These are phyloP conservation scores for Xylariaceae sp. DNA, from an alignment of 2,329 filamentous ascomycete genomes.

Conservation along the genomic window DNA sequence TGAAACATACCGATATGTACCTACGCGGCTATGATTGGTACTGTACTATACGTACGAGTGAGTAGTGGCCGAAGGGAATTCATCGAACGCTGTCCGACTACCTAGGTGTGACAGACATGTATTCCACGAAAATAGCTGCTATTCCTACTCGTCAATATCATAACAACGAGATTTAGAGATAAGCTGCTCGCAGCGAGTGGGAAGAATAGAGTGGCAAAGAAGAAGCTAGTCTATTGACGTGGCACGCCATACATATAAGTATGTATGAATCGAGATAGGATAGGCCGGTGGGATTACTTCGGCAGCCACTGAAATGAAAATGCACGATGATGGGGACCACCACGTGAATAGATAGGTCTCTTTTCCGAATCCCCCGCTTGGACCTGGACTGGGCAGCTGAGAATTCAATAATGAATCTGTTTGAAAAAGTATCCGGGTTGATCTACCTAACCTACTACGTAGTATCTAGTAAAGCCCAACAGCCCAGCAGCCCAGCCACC, in stretches of 20 bases:
- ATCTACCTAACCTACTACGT: too few species aligned
- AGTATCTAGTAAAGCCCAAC: too few species aligned
- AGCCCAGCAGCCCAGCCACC: conserved; percentile 9
- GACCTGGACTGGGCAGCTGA: too few species aligned
- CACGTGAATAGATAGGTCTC: background rate
- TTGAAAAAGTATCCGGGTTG: too few species aligned
- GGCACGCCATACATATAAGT: conserved; percentile 13
- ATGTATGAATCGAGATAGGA: conserved; percentile 8
- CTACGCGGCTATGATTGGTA: too few species aligned
- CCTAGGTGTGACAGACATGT: background rate
- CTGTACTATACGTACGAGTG: background rate
- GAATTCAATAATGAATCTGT: background rate
- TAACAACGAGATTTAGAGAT: background rate
- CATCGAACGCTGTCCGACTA: background rate
- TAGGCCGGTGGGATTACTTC: background rate
- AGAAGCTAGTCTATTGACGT: conserved; percentile 23
- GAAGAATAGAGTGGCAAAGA: conserved; percentile 16
- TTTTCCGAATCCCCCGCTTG: background rate
- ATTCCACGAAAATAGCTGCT: background rate
- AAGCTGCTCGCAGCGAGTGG: conserved; percentile 3
- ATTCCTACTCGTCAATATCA: background rate
- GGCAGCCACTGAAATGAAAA: background rate
- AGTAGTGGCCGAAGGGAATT: background rate
- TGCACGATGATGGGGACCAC: background rate
- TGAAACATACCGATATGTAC: background rate